A percentile compares a stretch with the other conserved stretches of the same genome.
Conservation (phyloP, 2,329 filamentous ascomycete species). For the Zasmidium citrigriseum region DNA sequence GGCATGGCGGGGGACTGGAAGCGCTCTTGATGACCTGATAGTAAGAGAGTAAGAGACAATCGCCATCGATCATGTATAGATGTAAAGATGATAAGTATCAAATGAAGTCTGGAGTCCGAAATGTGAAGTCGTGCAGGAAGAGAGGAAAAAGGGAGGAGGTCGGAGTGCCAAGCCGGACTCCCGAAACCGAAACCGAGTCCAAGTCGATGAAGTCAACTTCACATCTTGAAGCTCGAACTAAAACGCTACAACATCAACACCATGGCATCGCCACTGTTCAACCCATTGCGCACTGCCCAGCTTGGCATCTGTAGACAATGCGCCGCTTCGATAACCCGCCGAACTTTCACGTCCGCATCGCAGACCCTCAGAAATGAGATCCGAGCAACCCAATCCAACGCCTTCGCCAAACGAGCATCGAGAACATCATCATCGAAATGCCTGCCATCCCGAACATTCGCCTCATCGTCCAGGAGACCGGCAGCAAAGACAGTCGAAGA, state of each 20-base stretch:
- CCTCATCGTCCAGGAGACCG: conserved; percentile 19
- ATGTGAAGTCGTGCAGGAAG: too few species aligned
- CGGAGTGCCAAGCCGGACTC: too few species aligned
- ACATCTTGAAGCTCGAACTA: too few species aligned
- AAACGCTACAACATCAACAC: conserved; percentile 2
- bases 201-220: too few species aligned
- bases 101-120: too few species aligned
- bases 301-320: conserved; percentile 28
- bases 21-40: too few species aligned
- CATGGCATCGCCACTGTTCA: conserved; percentile 19
- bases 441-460: conserved; percentile 25
- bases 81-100: too few species aligned
- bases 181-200: too few species aligned
- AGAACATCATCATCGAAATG: not conserved
- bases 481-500: conserved; percentile 46
- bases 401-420: conserved; percentile 1
- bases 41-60: too few species aligned
- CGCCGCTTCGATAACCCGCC: conserved; percentile 15
- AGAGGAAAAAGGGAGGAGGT: too few species aligned
- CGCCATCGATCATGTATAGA: too few species aligned
- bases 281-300: conserved; percentile 20
- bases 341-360: conserved; percentile 22
- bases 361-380: conserved; percentile 25
- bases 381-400: conserved; percentile 23
- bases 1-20: too few species aligned